Evolutionary conservation across 257 asterid genomes (phyloP).

Genomic region (Ophiorrhiza pumila): DNA sequence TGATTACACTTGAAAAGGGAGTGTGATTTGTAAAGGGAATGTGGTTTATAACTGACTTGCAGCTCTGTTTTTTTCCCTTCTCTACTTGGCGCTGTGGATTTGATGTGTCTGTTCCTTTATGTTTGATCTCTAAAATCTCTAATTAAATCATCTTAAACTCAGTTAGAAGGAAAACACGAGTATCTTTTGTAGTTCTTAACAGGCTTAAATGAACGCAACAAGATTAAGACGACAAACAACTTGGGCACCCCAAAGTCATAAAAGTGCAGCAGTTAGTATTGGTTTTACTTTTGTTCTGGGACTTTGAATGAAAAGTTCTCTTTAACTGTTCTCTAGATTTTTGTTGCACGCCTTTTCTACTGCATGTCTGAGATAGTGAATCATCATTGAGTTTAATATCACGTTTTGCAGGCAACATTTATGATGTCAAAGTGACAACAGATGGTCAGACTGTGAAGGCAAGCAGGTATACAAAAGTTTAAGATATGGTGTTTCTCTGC

Average conservation of each 20-base stretch:
- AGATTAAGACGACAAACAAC: neutral
- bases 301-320: neutral
- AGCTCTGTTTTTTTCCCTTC: too few relatives aligned
- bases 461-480: conserved; percentile 48
- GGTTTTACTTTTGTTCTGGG: neutral
- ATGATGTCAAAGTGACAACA: conserved; percentile 70
- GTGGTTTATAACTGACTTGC: neutral
- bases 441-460: conserved; percentile 72
- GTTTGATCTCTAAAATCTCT: neutral
- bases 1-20: neutral
- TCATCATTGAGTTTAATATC: conserved; percentile 7
- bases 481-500: too few relatives aligned
- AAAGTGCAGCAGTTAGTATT: neutral
- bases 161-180: neutral
- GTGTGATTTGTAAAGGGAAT: neutral
- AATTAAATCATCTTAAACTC: neutral
- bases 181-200: neutral
- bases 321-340: neutral
- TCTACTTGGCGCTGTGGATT: neutral
- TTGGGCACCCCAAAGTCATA: neutral
- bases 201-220: neutral
- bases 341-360: neutral
- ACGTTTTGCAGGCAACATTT: conserved; percentile 60
- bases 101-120: neutral
- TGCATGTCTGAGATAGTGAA: neutral